Base-by-base conservation (phyloP, 2,329 filamentous ascomycete species). In the Arthrobotrys entomopaga region DNA sequence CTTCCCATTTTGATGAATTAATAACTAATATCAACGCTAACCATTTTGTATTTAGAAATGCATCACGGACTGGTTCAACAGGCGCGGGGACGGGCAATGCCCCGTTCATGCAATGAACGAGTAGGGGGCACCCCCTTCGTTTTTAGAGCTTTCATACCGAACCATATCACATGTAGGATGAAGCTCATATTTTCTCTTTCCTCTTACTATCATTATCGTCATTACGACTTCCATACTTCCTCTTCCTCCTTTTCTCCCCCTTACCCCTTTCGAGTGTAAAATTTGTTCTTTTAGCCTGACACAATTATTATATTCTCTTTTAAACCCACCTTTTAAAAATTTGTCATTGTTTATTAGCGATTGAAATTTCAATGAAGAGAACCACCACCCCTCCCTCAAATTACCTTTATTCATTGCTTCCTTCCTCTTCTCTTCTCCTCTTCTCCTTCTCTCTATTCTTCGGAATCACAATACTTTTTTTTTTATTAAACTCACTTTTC, bases 91-190 rank as follows among this genome's bases (percentile, higher is more conserved):
- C 34, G 50, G 58, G 10, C 57, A 63, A 15, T 70, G 65, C 29
- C 65, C 65, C 1, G 52, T 70, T n/a, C 65, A 70, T 57, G 65
- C 65, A n/a, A 70, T 70, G 65, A 70, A 70, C 22, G 65, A 70
- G 46, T 70, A 58, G 22, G 19, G 8, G 13, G n/a, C 42, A 50
- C 13, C n/a, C 46, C 19, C 13, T 50, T 16, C 2, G 6, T 50
- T 46, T 5, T 34, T 10, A 34, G 29, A 34, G 29, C 29, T 34
- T 34, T 34, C 10, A 34, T 34, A 8, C 29, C 7, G 29, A 8
- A 34, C 10, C 10, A 34, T 34, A 34, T 34, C 29, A 34, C 29
- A 34, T 34, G 29, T 34, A 34, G 29, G 5, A 34, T 34, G 29
- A 34, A 34, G 29, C 29, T 34, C 29, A 10, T 34, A 34, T 10